These are phyloP conservation scores for Solanum raphanifolium DNA, from an alignment of 257 asterid species.

Conservation along the genomic window DNA sequence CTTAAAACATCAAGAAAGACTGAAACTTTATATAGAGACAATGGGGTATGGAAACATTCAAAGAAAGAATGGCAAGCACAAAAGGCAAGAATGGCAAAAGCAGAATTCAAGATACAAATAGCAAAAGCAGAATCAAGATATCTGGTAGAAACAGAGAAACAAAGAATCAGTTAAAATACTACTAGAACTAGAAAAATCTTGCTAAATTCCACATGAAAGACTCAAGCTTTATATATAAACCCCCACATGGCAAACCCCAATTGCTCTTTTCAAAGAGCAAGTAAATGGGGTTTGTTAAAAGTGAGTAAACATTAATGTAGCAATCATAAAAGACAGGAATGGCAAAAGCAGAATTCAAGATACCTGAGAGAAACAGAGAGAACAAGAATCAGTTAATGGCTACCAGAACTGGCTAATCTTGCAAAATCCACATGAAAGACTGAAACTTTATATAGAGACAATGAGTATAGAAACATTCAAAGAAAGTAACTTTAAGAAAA, in stretches of 20 bases:
- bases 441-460: neutral
- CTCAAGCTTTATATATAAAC: neutral
- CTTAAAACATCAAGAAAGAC: neutral
- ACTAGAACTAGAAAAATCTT: neutral
- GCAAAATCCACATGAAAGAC: neutral
- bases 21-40: neutral
- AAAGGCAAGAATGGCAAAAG: neutral
- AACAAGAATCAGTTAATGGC: neutral
- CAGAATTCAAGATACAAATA: neutral
- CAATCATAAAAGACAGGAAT: neutral
- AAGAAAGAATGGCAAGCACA: neutral
- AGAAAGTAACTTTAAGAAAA: neutral
- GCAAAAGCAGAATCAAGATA: neutral
- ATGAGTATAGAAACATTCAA: neutral
- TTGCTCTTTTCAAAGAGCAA: neutral
- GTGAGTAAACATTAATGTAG: neutral
- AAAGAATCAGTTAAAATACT: neutral
- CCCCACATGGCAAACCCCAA: neutral
- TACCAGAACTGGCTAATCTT: neutral
- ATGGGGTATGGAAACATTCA: neutral
- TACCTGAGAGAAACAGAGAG: neutral
- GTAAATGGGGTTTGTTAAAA: neutral
- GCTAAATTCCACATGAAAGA: neutral
- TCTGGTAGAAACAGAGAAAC: neutral
- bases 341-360: neutral